phyloP scores from a whole-genome alignment of 768 basidiomycete genomes.

The Kwoniella bestiolae region DNA sequence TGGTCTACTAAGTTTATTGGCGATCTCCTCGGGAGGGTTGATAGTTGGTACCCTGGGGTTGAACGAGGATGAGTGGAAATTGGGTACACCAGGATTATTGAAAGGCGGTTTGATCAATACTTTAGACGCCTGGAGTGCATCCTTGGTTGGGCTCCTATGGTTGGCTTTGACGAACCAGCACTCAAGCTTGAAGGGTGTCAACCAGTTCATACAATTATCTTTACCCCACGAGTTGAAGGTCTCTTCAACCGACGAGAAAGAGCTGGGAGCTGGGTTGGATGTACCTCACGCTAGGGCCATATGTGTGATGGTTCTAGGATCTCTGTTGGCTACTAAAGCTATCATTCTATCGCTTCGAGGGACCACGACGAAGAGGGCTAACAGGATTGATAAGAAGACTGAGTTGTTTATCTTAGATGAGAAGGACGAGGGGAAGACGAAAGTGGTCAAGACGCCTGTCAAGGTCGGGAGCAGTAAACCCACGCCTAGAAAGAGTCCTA shows the following conservation, averaged over 20 bases:
- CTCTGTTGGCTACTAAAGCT: conserved; percentile 27
- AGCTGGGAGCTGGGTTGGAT: background rate
- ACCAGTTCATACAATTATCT: conserved; percentile 4
- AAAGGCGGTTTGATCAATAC: conserved; percentile 35
- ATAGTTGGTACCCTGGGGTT: conserved; percentile 32
- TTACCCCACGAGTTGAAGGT: conserved; percentile 29
- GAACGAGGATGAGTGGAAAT: conserved; percentile 32
- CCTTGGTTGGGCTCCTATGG: conserved; percentile 31
- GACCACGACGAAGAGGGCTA: conserved; percentile 13
- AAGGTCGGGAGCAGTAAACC: conserved; percentile 12
- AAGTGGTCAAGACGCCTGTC: conserved; percentile 34
- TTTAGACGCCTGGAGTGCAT: conserved; percentile 38
- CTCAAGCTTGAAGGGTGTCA: conserved; percentile 10
- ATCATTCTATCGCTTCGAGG: conserved; percentile 17
- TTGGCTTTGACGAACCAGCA: conserved; percentile 21
- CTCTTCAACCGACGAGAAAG: background rate
- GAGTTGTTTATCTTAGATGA: conserved; percentile 15
- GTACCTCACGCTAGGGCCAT: conserved; percentile 31
- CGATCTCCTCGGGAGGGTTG: conserved; percentile 37
- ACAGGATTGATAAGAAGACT: conserved; percentile 21
- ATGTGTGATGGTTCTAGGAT: conserved; percentile 32
- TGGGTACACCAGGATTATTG: conserved; percentile 34
- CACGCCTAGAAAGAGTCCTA: conserved; percentile 33
- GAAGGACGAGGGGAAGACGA: conserved; percentile 6
- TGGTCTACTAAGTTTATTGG: conserved; percentile 32